These are phyloP conservation scores for Saccharum officinarum DNA, from an alignment of 176 grass and related monocot genomes.

Conservation along the genomic window DNA sequence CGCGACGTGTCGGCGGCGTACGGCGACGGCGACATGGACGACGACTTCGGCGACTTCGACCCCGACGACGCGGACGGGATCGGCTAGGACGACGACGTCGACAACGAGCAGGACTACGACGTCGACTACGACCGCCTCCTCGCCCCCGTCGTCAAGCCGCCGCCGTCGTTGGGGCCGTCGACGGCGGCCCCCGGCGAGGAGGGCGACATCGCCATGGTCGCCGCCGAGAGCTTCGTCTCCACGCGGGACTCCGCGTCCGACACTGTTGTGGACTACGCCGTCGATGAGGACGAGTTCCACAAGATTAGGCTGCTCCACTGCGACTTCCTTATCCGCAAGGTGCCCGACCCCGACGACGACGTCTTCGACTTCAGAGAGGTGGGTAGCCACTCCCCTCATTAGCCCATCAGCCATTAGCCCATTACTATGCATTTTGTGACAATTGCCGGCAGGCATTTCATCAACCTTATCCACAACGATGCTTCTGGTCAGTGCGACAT, in stretches of 20 bases:
- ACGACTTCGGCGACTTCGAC: conserved; percentile 71
- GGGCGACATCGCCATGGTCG: conserved; percentile 67
- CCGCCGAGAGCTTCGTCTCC: conserved; percentile 71
- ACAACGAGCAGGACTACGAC: conserved; percentile 97
- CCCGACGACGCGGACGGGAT: conserved; percentile 60
- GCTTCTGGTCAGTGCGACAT: not conserved
- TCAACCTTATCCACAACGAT: not conserved
- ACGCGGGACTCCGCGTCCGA: conserved; percentile 73
- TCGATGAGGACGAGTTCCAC: conserved; percentile 94
- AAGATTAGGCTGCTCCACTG: conserved; percentile 79
- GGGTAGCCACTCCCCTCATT: not conserved
- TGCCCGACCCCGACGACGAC: conserved; percentile 73
- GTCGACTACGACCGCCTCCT: conserved; percentile 91
- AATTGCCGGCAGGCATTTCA: not conserved
- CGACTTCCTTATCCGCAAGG: conserved; percentile 87
- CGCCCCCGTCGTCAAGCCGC: conserved; percentile 27
- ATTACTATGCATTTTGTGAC: not conserved
- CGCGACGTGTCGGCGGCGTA: conserved; percentile 46
- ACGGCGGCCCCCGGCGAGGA: not conserved
- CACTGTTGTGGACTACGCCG: conserved; percentile 73
- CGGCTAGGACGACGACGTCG: conserved; percentile 70
- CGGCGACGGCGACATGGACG: conserved; percentile 69
- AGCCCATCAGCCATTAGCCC: too few species aligned
- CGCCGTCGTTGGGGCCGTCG: not conserved
- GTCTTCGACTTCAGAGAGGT: conserved; percentile 96